These are phyloP conservation scores for Ascochyta fabae DNA, from an alignment of 2,329 filamentous ascomycete species.

Conservation along the genomic window DNA sequence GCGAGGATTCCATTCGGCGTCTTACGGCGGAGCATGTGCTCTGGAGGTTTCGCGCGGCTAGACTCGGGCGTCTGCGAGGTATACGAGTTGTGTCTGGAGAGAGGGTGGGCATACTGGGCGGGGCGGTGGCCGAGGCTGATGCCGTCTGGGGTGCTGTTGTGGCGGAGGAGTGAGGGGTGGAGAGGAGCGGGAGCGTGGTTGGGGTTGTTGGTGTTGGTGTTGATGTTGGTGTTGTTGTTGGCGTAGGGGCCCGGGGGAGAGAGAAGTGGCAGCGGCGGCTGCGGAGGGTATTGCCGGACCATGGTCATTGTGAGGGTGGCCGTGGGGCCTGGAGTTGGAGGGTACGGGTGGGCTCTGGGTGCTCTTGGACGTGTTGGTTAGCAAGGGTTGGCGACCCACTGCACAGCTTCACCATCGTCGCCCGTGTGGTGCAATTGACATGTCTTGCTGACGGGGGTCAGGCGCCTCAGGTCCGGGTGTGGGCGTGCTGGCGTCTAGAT, in stretches of 20 bases:
- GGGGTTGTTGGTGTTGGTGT: no score
- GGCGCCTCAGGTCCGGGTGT: constrained; percentile 25
- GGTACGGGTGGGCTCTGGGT: background rate
- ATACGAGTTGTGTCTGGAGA: constrained; percentile 49
- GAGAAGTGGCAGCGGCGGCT: constrained; percentile 40
- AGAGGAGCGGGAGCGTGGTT: constrained; percentile 31
- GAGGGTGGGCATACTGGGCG: constrained; percentile 48
- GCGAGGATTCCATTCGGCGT: constrained; percentile 93
- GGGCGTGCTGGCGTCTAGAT: constrained; percentile 32
- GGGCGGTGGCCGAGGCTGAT: constrained; percentile 31
- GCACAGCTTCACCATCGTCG: constrained; percentile 48
- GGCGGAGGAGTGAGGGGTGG: constrained; percentile 35
- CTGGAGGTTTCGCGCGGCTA: constrained; percentile 51
- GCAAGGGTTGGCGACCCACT: constrained; percentile 17
- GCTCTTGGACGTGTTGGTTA: background rate
- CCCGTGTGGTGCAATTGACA: constrained; percentile 47
- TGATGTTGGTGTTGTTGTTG: constrained; percentile 14
- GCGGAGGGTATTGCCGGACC: constrained; percentile 47
- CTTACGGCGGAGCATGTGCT: constrained; percentile 87
- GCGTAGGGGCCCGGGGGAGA: constrained; percentile 33
- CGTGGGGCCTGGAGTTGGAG: background rate
- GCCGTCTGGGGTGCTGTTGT: constrained; percentile 35
- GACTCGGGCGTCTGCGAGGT: constrained; percentile 36
- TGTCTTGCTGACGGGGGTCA: constrained; percentile 37
- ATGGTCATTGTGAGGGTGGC: constrained; percentile 44